These are phyloP conservation scores for Claviceps monticola DNA, from an alignment of 2,329 filamentous ascomycete genomes.

Conservation along the genomic window DNA sequence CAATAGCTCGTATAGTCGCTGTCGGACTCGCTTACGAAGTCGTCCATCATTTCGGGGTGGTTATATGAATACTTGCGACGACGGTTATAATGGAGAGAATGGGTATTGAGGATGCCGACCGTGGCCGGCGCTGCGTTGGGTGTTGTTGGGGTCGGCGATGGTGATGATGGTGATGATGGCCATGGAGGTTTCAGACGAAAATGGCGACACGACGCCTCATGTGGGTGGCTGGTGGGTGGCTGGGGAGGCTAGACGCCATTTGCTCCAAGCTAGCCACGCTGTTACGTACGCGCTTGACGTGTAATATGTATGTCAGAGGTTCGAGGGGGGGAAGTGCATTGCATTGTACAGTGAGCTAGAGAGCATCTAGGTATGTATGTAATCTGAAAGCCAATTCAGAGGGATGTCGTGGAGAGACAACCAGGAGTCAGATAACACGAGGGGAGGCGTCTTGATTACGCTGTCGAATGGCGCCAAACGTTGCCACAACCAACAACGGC, in stretches of 20 bases:
- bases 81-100: background rate
- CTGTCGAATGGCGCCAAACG: too few relatives aligned
- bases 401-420: too few relatives aligned
- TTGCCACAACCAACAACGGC: too few relatives aligned
- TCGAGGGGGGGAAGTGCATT: too few relatives aligned
- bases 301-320: too few relatives aligned
- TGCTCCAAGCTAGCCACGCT: too few relatives aligned
- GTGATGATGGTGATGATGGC: background rate
- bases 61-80: background rate
- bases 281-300: too few relatives aligned
- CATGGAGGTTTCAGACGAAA: background rate
- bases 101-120: background rate
- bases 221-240: background rate
- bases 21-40: slow-evolving; percentile 94
- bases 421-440: too few relatives aligned
- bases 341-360: too few relatives aligned
- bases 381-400: too few relatives aligned
- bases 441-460: too few relatives aligned
- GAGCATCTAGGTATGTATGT: too few relatives aligned
- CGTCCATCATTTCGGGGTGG: slow-evolving; percentile 56
- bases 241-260: background rate
- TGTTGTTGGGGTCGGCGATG: background rate
- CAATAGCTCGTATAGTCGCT: slow-evolving; percentile 99
- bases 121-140: slow-evolving; percentile 1
- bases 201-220: background rate